Evolutionary conservation across 2,329 filamentous ascomycete species (phyloP).

Genomic region (Zymoseptoria tritici): DNA sequence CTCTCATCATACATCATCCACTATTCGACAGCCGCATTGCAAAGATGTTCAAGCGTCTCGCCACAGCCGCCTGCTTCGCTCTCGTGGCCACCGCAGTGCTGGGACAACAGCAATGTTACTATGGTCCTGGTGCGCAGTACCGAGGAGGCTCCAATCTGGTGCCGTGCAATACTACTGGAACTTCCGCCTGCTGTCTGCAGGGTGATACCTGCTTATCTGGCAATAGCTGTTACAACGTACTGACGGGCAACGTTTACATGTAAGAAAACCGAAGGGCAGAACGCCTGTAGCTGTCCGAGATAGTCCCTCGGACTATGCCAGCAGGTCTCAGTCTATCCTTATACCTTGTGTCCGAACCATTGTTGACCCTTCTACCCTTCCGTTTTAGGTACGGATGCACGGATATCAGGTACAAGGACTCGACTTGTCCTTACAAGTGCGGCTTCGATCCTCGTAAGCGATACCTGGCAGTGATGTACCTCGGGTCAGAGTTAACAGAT

Average conservation of each 20-base stretch:
- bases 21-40: too few species aligned
- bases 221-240: slow-evolving; percentile 24
- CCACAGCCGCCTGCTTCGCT: not conserved
- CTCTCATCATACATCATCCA: not conserved
- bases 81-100: not conserved
- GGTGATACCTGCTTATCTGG: slow-evolving; percentile 25
- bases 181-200: slow-evolving; percentile 23
- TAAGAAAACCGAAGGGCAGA: slow-evolving; percentile 9
- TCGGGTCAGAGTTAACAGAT: not conserved
- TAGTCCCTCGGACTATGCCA: too few species aligned
- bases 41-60: not conserved
- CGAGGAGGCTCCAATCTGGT: slow-evolving; percentile 21
- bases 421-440: slow-evolving; percentile 25
- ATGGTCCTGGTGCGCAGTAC: slow-evolving; percentile 21
- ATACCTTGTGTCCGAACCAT: too few species aligned
- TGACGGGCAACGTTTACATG: slow-evolving; percentile 20
- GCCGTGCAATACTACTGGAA: slow-evolving; percentile 19
- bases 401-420: slow-evolving; percentile 24
- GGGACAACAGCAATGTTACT: slow-evolving; percentile 28
- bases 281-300: too few species aligned
- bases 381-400: slow-evolving; percentile 21
- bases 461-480: not conserved
- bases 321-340: too few species aligned
- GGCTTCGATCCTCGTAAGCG: slow-evolving; percentile 21
- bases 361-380: too few species aligned